Evolutionary conservation across 306 rosid species (phyloP).

Genomic region (Crataegus laevigata): DNA sequence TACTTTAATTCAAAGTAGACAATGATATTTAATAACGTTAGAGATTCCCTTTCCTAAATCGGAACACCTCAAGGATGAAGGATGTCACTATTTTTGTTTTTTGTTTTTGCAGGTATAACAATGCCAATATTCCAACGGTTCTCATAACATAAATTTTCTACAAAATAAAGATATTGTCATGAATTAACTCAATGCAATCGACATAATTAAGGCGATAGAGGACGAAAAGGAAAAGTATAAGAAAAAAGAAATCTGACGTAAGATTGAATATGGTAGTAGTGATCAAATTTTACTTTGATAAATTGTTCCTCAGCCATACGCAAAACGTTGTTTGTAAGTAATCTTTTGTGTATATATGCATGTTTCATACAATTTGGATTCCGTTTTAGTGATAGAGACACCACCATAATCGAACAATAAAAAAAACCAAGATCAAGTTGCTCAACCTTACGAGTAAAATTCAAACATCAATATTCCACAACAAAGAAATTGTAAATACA

Average conservation of each 20-base stretch:
- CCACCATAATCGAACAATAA: not conserved
- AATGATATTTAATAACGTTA: not conserved
- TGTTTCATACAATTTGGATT: not conserved
- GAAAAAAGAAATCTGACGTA: too few relatives aligned
- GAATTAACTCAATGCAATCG: not conserved
- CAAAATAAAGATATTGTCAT: not conserved
- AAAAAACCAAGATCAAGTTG: not conserved
- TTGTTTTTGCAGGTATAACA: too few relatives aligned
- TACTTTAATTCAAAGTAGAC: not conserved
- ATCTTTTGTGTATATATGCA: not conserved
- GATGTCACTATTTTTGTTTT: not conserved
- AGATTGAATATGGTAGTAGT: not conserved
- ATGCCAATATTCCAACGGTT: not conserved
- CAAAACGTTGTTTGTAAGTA: not conserved
- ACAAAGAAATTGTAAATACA: not conserved
- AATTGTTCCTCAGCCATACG: not conserved
- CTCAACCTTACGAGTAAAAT: not conserved
- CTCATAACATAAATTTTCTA: not conserved
- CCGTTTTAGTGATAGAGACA: not conserved
- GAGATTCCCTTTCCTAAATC: not conserved
- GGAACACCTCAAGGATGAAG: not conserved
- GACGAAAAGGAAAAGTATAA: not conserved
- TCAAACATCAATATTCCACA: not conserved
- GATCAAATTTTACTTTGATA: not conserved
- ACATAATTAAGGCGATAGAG: not conserved